Evolutionary conservation across 495 filamentous ascomycete species (phyloP), one percentile per base, ranked within the genome.

Genomic region (Neurospora sublineolata): DNA sequence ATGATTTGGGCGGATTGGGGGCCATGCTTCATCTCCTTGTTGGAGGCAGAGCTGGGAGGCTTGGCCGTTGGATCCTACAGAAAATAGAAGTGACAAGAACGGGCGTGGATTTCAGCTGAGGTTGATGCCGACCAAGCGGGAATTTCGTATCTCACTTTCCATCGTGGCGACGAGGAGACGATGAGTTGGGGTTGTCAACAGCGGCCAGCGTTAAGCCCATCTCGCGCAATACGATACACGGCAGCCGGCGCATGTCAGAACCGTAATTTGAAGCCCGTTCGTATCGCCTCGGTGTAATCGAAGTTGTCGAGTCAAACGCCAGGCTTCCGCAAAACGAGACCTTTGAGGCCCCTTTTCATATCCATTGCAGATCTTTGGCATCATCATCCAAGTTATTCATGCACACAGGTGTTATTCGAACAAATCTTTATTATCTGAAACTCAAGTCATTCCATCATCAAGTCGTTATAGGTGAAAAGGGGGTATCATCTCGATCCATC

Each of bases 1-100:
- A 64, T 33, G 27, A 33, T 68, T 72, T 58, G 70, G 73, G 73
- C 73, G 58, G 70, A 72, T 69, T 75, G 74, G 72, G 74, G 72
- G 74, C 72, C 40, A n/a, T 72, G 44, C 38, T 73, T 73, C 58
- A 75, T 70, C 37, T 20, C 30, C 46, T 37, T 46, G 20, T 72
- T 41, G 69, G 69, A 72, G 72, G 72, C 72, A 73, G 69, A 69
- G 72, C 4, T 37, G 38, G 23, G 72, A 60, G 72, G 52, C 69
- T 73, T 70, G 69, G 69, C 52, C 52, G 52, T 16, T 33, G 46
- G 23, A 23, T 58, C 46, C 33, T 36, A 36, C 27, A 60, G 27
- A 60, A 60, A 33, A 60, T 60, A 60, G 52, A 60, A 16, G 52
- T 60, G 27, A 18, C 27, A 33, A 33, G 27, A 60, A 60, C 14